These are phyloP conservation scores for Lophiostoma macrostomum DNA, from an alignment of 495 filamentous ascomycete species.

Conservation along the genomic window DNA sequence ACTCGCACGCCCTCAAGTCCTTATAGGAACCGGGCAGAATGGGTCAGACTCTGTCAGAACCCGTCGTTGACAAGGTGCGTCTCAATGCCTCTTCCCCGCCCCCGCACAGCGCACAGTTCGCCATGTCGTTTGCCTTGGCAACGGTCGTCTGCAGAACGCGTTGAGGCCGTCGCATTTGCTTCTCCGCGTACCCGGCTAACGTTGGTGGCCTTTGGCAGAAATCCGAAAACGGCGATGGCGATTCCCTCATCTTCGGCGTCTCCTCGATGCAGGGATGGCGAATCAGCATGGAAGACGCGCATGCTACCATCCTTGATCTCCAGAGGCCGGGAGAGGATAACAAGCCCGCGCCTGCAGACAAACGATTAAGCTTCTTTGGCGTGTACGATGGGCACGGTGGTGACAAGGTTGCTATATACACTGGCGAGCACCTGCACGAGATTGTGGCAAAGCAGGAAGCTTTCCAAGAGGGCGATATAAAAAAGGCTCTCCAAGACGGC, in stretches of 20 bases:
- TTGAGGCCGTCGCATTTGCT: background rate
- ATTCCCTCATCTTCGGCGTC: constrained; percentile 84
- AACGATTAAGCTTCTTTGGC: constrained; percentile 89
- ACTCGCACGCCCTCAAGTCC: constrained; percentile 8
- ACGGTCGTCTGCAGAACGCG: background rate
- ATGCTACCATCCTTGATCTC: constrained; percentile 84
- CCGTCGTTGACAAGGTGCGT: constrained; percentile 92
- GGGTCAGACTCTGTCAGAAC: constrained; percentile 99
- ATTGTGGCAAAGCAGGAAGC: constrained; percentile 92
- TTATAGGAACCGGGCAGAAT: constrained; percentile 49
- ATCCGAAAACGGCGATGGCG: constrained; percentile 88
- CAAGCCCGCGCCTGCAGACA: constrained; percentile 57
- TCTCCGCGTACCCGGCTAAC: background rate
- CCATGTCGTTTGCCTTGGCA: constrained; percentile 21
- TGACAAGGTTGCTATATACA: constrained; percentile 90
- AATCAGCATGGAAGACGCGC: constrained; percentile 98
- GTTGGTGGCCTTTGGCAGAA: constrained; percentile 49
- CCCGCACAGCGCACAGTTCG: constrained; percentile 30
- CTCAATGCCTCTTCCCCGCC: constrained; percentile 17
- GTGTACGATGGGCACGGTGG: constrained; percentile 98
- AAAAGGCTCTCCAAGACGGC: constrained; percentile 94
- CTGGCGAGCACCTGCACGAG: constrained; percentile 87
- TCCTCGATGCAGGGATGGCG: constrained; percentile 99
- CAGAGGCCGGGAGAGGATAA: constrained; percentile 58
- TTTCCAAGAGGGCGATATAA: constrained; percentile 85